Evolutionary conservation across 306 rosid genomes (phyloP).

Genomic region (Canavalia ensiformis): DNA sequence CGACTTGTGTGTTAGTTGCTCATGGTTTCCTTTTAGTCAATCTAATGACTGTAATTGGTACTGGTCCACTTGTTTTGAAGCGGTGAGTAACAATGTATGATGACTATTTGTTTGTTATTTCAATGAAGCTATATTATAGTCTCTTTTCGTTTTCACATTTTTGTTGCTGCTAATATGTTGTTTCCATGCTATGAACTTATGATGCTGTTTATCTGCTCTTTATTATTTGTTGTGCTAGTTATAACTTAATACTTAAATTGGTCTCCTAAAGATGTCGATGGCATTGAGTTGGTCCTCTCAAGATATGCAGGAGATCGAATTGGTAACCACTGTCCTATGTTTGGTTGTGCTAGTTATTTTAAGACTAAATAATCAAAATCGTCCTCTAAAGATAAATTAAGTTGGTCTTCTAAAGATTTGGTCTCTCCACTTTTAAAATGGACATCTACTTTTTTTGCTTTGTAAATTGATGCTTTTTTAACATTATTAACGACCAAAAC

Average conservation of each 20-base stretch:
- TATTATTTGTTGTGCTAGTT: conserved; percentile 4
- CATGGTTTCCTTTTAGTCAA: not conserved
- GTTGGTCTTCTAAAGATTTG: conserved; percentile 15
- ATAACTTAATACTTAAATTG: not conserved
- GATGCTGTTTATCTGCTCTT: conserved; percentile 8
- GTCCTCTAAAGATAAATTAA: not conserved
- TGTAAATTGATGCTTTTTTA: not conserved
- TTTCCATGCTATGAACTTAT: conserved; percentile 8
- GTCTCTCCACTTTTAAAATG: not conserved
- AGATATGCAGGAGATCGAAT: not conserved
- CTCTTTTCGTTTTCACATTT: conserved; percentile 2
- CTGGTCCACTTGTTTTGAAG: conserved; percentile 28
- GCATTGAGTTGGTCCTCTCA: not conserved
- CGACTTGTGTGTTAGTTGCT: conserved; percentile 1
- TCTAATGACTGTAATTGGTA: conserved; percentile 12
- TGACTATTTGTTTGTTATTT: conserved; percentile 1
- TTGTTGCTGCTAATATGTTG: not conserved
- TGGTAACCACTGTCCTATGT: not conserved
- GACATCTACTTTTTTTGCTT: not conserved
- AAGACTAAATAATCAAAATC: not conserved
- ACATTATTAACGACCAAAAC: not conserved
- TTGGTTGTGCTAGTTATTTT: not conserved
- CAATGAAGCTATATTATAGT: conserved; percentile 10
- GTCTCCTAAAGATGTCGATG: not conserved
- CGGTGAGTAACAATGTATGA: conserved; percentile 32